Base-by-base conservation (phyloP, 2,329 filamentous ascomycete genomes). In the Meredithiella fracta region DNA sequence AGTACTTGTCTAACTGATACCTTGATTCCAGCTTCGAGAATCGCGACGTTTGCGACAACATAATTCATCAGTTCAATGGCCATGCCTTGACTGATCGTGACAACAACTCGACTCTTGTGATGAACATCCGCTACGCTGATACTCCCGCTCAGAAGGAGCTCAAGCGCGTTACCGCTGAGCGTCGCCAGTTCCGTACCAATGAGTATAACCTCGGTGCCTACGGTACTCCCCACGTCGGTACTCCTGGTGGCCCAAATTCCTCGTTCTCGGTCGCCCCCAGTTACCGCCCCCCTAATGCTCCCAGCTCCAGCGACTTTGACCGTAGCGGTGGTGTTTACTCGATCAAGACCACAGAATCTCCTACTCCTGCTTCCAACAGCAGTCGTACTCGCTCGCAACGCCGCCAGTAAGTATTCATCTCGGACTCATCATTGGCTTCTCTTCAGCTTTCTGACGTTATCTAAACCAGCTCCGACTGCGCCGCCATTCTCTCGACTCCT, bases 91-190 rank as follows among this genome's bases (percentile, higher is more conserved):
- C 86, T 42, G 81, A 85, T 34, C 87, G 94, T 64, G 81, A 84
- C 26, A 44, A 42, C 23, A 52, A 51, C 29, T 38, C 56, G 22
- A 37, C 57, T 3, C 79, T 92, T 61, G 82, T 90, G 60, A 80
- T 92, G 70, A 90, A 96, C 70, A 89, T 98, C 62, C 90, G 92
- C 61, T 98, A 94, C 67, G 91, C 94, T 60, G 92, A 98, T 66
- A 98, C 92, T 38, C 87, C 92, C 56, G 86, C 91, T 60, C 92
- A 98, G 70, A 98, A 98, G 74, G 82, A 92, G 66, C 77, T 98
- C 62, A 98, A 98, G 77, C 85, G 92, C 61, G 85, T 96, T 66
- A 97, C 91, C 44, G 89, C 92, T 31, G 89, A 95, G 67, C 87
- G 90, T 58, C 89, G 92, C 59, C 88, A 94, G 65, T 97, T 95